Conservation (phyloP, 1,284 basidiomycete species). For the Melanopsichium pennsylvanicum region DNA sequence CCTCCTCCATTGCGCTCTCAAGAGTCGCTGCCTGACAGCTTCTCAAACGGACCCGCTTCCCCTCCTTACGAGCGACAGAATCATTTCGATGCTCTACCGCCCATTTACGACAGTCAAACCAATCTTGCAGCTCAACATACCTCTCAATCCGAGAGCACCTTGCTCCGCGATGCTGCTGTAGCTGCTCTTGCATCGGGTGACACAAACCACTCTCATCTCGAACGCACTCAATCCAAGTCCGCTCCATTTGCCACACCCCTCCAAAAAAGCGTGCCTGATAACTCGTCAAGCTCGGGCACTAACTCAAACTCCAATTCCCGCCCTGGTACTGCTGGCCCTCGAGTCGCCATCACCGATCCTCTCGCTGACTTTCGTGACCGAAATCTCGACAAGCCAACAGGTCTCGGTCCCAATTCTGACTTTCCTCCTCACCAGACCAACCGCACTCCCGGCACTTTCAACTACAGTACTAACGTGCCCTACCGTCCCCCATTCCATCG, state of each 20-base stretch:
- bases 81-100: slow-evolving; percentile 27
- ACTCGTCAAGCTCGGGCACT: slow-evolving; percentile 1
- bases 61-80: slow-evolving; percentile 43
- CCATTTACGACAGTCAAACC: slow-evolving; percentile 42
- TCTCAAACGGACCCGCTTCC: slow-evolving; percentile 31
- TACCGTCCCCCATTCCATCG: slow-evolving; percentile 36
- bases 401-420: slow-evolving; percentile 53
- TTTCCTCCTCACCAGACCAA: slow-evolving; percentile 46
- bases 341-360: slow-evolving; percentile 57
- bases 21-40: slow-evolving; percentile 22
- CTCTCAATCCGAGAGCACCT: background rate
- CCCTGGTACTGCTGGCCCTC: slow-evolving; percentile 32
- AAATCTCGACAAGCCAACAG: slow-evolving; percentile 47
- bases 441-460: slow-evolving; percentile 30
- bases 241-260: slow-evolving; percentile 1
- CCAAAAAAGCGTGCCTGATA: slow-evolving; percentile 13
- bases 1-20: slow-evolving; percentile 16
- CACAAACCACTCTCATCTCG: background rate
- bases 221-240: slow-evolving; percentile 6
- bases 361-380: slow-evolving; percentile 54
- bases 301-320: slow-evolving; percentile 23
- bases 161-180: slow-evolving; percentile 27
- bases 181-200: slow-evolving; percentile 32
- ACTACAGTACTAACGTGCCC: slow-evolving; percentile 20
- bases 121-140: slow-evolving; percentile 15